phyloP scores from a whole-genome alignment of 768 basidiomycete species.

The Jaapia argillacea region DNA sequence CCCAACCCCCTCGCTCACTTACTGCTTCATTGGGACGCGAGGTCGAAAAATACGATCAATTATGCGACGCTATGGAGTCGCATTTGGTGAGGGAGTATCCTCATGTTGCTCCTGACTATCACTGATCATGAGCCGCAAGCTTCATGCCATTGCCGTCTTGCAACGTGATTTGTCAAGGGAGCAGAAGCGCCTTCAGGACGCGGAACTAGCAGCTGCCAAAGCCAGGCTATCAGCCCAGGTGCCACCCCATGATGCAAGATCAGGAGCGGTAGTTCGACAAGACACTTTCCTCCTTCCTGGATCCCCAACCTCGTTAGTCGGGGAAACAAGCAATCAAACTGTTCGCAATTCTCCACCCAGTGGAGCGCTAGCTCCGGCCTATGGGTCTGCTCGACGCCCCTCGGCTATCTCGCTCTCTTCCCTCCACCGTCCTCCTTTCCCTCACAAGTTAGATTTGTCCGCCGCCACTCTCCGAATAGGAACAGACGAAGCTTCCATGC shows the following conservation, averaged over 20 bases:
- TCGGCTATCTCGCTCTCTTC: constrained; percentile 78
- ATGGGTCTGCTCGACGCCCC: constrained; percentile 44
- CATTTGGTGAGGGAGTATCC: constrained; percentile 45
- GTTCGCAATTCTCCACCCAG: constrained; percentile 24
- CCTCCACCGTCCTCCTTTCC: constrained; percentile 59
- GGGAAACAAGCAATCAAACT: constrained; percentile 6
- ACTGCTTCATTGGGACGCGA: constrained; percentile 60
- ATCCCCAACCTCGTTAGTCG: background rate
- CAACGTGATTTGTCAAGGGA: constrained; percentile 61
- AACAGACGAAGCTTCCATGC: constrained; percentile 52
- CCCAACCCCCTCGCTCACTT: constrained; percentile 54
- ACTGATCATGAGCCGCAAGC: constrained; percentile 26
- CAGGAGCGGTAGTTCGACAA: too few relatives aligned
- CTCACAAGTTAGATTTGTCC: constrained; percentile 78
- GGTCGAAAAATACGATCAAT: constrained; percentile 69
- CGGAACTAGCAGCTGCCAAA: constrained; percentile 28
- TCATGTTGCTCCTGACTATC: background rate
- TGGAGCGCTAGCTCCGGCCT: constrained; percentile 17
- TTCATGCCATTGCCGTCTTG: constrained; percentile 61
- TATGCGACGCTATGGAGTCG: constrained; percentile 71
- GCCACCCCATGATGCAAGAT: too few relatives aligned
- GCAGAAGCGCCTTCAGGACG: constrained; percentile 39
- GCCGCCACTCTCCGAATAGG: constrained; percentile 51
- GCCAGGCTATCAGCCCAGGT: background rate
- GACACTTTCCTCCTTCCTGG: too few relatives aligned